These are phyloP conservation scores for Microcyclospora tardicrescens DNA, from an alignment of 2,329 filamentous ascomycete species.

Conservation along the genomic window DNA sequence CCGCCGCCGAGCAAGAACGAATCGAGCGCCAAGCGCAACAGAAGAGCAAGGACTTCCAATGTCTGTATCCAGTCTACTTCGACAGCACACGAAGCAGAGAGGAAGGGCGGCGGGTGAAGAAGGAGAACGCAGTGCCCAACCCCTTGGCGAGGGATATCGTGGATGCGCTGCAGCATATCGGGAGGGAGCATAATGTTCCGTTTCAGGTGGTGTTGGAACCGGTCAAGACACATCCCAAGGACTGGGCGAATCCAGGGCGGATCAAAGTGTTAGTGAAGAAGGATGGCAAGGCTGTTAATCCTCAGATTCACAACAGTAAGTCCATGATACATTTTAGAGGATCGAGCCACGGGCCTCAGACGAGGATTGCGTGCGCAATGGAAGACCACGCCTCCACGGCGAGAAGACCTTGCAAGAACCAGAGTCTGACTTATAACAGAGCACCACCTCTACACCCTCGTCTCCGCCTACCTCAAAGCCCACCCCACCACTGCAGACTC, in stretches of 20 bases:
- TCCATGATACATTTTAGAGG: constrained; percentile 6
- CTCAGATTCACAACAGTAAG: constrained; percentile 51
- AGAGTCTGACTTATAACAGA: constrained; percentile 37
- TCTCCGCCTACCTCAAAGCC: constrained; percentile 60
- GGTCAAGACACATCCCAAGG: constrained; percentile 83
- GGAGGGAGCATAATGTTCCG: constrained; percentile 18
- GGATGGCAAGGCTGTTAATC: constrained; percentile 38
- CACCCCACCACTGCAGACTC: constrained; percentile 66
- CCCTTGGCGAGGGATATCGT: constrained; percentile 83
- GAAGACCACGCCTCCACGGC: no score
- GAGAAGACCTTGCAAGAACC: no score
- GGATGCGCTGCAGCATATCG: constrained; percentile 62
- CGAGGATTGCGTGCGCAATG: background rate
- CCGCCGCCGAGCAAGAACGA: constrained; percentile 18
- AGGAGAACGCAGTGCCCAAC: constrained; percentile 61
- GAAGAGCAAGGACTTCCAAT: constrained; percentile 63
- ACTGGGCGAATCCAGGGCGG: constrained; percentile 92
- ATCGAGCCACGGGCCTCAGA: background rate
- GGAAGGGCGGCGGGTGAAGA: constrained; percentile 67
- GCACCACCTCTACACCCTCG: constrained; percentile 73
- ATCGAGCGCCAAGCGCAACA: constrained; percentile 35
- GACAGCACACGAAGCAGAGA: constrained; percentile 61
- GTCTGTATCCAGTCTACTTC: constrained; percentile 93
- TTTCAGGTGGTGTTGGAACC: constrained; percentile 67
- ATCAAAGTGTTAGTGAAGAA: constrained; percentile 66